Base-by-base conservation (phyloP, 345 rosid species). In the Eucalyptus pumila region DNA sequence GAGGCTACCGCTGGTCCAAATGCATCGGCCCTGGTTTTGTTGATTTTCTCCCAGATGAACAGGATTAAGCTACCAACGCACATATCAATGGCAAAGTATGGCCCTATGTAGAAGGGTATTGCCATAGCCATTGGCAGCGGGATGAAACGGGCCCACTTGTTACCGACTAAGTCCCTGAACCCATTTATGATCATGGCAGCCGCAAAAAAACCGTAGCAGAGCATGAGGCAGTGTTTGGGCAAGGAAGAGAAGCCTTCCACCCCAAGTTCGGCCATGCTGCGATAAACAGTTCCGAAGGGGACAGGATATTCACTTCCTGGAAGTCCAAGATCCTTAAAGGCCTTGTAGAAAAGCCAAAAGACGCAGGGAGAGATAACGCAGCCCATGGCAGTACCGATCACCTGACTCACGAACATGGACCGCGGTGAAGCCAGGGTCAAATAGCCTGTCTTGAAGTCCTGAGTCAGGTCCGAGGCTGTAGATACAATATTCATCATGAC, bases 71-170 rank as follows among this genome's bases (percentile, higher is more conserved):
- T 91, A 45, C 95, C 95, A 11, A 92, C 54, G 13, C 93, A 93
- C 95, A 92, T 92, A 32, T 93, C 94, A 2, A 93, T 90, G 52
- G 95, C 92, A 62, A 93, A 90, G 91, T 90, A 93, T 6, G 91
- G 89, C 56, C 94, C 94, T 5, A 90, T 23, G 72, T 89, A 92
- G 91, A 92, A 92, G 8, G 95, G 94, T 58, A 89, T 86, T 23
- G 92, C 93, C 94, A 93, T 92, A 30, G 93, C 93, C 95, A 93
- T 92, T 17, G 94, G 95, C 50, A 91, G 80, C 17, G 94, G 95
- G 58, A 92, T 85, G 21, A 83, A 92, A 88, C 54, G 89, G 17
- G 91, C 65, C 62, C 90, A 62, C 11, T 51, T 91, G 12, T 16
- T 16, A 1, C 87, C 86, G 14, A 91, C 44, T 0, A 26, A 11